Evolutionary conservation across 352 stramenopile genomes (phyloP), one percentile per base, ranked within the genome.

Genomic region (Globisporangium nagaii): DNA sequence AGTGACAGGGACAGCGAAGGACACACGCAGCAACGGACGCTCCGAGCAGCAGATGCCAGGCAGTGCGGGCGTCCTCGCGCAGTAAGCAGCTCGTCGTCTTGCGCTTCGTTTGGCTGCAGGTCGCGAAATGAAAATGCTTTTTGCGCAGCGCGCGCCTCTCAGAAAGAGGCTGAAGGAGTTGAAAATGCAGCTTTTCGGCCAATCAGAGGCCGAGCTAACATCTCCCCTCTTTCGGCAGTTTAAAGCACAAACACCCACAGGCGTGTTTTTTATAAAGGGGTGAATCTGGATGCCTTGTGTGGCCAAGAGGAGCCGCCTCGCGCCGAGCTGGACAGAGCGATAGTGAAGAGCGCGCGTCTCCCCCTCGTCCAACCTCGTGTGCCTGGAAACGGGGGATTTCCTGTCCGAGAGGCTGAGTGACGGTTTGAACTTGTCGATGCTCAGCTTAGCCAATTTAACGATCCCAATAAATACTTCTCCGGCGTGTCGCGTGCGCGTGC

Each of bases 111-210:
- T 24, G 27, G 12, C n/a, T n/a, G 43, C 43, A 36, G 30, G 25
- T 49, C 25, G 43, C 43, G 17, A 49, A 49, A 49, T 49, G 43
- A 13, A 49, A 49, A 49, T 35, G 1, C 19, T 36, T 35, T 48
- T 11, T 34, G 25, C 17, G 24, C 2, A 25, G 27, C 17, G 11
- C 27, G 11, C 22, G 11, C 40, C 40, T 4, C 42, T 25, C 42
- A 34, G n/a, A 47, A 34, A 47, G 24, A 17, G 41, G 4, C 5
- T 24, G 7, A 19, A n/a, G n/a, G n/a, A n/a, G n/a, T n/a, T n/a
- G n/a, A n/a, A n/a, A n/a, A n/a, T 40, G 42, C 10, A 15, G n/a
- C 24, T 48, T 49, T 49, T 49, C n/a, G 17, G 4, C 43, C 43
- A 49, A 49, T 36, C 17, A 49, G 27, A 25, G 4, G 12, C 4